These are phyloP conservation scores for Phyllosticta capitalensis DNA, from an alignment of 2,329 filamentous ascomycete genomes.

Conservation along the genomic window DNA sequence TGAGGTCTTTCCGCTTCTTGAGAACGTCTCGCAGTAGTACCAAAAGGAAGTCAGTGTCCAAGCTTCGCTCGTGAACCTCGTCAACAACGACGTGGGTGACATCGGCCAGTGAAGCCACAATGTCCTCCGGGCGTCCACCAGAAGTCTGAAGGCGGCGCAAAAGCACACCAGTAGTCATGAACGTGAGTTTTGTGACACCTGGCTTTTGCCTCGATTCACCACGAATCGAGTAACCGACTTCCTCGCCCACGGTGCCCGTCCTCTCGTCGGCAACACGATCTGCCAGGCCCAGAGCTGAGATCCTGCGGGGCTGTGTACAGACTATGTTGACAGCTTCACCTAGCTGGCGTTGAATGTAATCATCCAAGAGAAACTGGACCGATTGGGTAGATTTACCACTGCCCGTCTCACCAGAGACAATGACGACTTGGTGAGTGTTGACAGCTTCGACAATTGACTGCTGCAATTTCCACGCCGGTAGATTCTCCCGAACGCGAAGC, in stretches of 20 bases:
- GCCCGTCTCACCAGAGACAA: constrained; percentile 94
- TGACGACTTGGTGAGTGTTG: constrained; percentile 72
- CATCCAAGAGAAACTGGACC: constrained; percentile 90
- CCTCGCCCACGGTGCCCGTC: constrained; percentile 69
- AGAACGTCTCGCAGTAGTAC: constrained; percentile 79
- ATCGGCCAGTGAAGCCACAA: constrained; percentile 72
- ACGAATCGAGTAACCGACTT: constrained; percentile 85
- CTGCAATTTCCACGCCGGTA: constrained; percentile 82
- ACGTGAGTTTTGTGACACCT: constrained; percentile 76
- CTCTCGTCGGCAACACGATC: constrained; percentile 92
- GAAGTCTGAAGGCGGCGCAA: constrained; percentile 85
- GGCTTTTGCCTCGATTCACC: constrained; percentile 71
- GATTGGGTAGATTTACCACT: constrained; percentile 96
- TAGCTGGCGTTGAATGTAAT: constrained; percentile 67
- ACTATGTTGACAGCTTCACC: constrained; percentile 80
- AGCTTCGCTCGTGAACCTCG: constrained; percentile 88
- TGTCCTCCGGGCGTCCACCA: constrained; percentile 68
- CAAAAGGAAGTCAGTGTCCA: constrained; percentile 90
- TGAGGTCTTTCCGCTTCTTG: constrained; percentile 64
- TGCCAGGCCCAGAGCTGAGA: constrained; percentile 86
- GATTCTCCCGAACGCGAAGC: constrained; percentile 57
- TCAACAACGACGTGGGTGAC: constrained; percentile 94
- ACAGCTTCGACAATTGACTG: constrained; percentile 71
- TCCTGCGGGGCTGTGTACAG: constrained; percentile 89
- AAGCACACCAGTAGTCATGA: constrained; percentile 91